Percentiles rank a stretch among this genome's conserved stretches.
These are phyloP conservation scores for Fusarium fujikuroi DNA, from an alignment of 2,329 filamentous ascomycete genomes.

Conservation along the genomic window DNA sequence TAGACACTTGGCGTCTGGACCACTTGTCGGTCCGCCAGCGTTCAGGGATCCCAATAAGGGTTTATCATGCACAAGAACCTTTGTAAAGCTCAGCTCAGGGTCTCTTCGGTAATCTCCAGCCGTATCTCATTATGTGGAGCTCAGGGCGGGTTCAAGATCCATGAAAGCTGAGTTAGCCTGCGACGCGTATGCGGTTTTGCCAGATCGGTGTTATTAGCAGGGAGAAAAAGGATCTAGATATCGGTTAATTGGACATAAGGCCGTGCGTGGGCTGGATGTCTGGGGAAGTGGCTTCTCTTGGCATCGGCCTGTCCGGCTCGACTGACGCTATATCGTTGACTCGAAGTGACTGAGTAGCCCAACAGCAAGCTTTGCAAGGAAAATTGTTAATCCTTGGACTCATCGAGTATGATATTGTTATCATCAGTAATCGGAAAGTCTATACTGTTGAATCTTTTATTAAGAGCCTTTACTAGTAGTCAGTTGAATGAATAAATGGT, in stretches of 20 bases:
- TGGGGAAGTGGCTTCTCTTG: background rate
- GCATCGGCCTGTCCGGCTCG: background rate
- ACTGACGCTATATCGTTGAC: background rate
- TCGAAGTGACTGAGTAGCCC: background rate
- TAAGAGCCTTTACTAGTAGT: background rate
- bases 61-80: rapidly evolving
- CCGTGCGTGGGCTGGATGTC: background rate
- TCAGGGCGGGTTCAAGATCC: background rate
- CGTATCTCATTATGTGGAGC: background rate
- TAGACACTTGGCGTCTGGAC: background rate
- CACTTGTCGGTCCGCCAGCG: background rate
- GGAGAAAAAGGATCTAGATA: background rate
- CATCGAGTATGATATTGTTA: background rate
- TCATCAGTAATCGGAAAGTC: background rate
- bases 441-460: rapidly evolving
- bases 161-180: background rate
- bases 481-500: rapidly evolving
- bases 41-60: no score
- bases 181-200: background rate
- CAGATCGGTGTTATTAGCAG: rapidly evolving
- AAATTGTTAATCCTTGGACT: no score
- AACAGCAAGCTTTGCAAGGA: background rate
- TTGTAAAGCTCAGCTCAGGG: rapidly evolving
- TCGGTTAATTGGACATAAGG: background rate
- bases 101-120: background rate